Evolutionary conservation across 2,329 filamentous ascomycete genomes (phyloP).

Genomic region (Chaetomium sp.): DNA sequence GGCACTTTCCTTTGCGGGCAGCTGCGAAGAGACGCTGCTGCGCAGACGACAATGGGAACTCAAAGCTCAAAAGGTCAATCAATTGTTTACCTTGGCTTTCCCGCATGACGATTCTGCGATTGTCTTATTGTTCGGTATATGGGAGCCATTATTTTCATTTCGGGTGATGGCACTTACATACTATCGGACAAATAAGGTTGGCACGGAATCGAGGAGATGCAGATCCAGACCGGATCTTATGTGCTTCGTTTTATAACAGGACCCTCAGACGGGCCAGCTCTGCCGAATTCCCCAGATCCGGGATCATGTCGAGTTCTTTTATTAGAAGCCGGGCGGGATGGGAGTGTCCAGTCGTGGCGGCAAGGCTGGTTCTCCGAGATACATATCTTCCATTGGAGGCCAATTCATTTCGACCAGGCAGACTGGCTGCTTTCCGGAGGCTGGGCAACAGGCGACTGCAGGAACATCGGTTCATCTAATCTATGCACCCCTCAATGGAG

Average conservation of each 20-base stretch:
- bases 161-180: not conserved
- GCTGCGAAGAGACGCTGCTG: not conserved
- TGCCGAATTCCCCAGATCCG: constrained; percentile 29
- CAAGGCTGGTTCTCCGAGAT: not conserved
- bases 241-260: constrained; percentile 14
- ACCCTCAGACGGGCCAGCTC: constrained; percentile 20
- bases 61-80: not conserved
- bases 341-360: constrained; percentile 1
- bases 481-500: not conserved
- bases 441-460: constrained; percentile 29
- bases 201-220: constrained; percentile 23
- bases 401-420: constrained; percentile 31
- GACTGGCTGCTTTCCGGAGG: constrained; percentile 15
- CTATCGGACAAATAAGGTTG: constrained; percentile 25
- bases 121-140: constrained; percentile 3
- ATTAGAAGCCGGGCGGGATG: constrained; percentile 31
- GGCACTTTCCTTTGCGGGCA: not conserved
- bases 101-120: constrained; percentile 6
- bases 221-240: constrained; percentile 21
- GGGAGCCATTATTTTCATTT: constrained; percentile 3
- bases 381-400: constrained; percentile 19
- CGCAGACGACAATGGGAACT: not conserved
- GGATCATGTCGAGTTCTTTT: constrained; percentile 32
- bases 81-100: not conserved
- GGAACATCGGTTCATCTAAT: constrained; percentile 29